Evolutionary conservation across 2,329 filamentous ascomycete genomes (phyloP), one percentile per base, ranked within the genome.

Genomic region (Cladophialophora chaetospira): DNA sequence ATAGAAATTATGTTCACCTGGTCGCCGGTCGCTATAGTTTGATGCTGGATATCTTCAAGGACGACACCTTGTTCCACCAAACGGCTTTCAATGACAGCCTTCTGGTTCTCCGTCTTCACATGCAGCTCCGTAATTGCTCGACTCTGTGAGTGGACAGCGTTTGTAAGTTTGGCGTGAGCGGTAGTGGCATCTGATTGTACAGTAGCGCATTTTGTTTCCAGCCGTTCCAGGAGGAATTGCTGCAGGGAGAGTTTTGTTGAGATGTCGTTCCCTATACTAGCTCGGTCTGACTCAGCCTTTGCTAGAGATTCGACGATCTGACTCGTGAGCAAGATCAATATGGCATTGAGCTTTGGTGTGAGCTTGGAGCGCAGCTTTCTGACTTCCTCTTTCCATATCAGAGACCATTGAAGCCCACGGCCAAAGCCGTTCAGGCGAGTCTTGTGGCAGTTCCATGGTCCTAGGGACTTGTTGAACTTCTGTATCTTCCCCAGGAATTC

Each of bases 401-500:
- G 13, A 8, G 29, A 8, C 29, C 29, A 33, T 13, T 33, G 29
- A 33, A 33, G 29, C 13, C 29, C 29, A 33, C 29, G 29, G 29
- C 29, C 29, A 6, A 33, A 33, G 13, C 8, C 13, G 29, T 33
- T 13, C 29, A 33, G 13, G 29, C 29, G 29, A 33, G 6, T 6
- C 6, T 13, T 6, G 29, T 13, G 13, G 29, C 29, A 33, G 13
- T 33, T 25, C 42, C 42, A 45, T 45, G 42, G 21, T 21, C 42
- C 42, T 8, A 45, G 21, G 68, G 74, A 69, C 40, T 46, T 65
- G 8, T 45, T 9, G 42, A 45, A 45, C 21, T 45, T 45, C 42
- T 45, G 5, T 19, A 45, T 45, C 15, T 45, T 45, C 21, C 25
- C 42, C 9, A 45, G 21, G 21, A 45, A 45, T 9, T 21, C 21